Evolutionary conservation across 352 stramenopile genomes (phyloP).

Genomic region (Pythium folliculosum): DNA sequence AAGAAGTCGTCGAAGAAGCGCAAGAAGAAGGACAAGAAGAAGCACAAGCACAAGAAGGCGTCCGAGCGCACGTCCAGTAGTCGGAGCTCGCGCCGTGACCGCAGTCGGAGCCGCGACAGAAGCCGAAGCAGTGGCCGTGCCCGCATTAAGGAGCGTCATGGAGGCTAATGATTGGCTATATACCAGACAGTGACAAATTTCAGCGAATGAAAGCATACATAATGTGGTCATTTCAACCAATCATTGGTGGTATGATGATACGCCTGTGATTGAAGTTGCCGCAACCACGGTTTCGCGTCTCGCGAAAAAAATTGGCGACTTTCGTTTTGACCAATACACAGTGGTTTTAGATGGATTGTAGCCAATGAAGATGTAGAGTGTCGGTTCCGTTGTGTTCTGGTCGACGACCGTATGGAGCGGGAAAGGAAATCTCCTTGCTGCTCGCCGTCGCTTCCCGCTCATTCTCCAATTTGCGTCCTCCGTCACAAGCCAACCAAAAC

Average conservation of each 20-base stretch:
- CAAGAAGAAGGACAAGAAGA: conserved; percentile 24
- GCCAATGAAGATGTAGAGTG: neutral
- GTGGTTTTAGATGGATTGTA: neutral
- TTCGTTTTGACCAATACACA: neutral
- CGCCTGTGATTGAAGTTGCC: conserved; percentile 7
- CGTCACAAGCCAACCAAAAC: neutral
- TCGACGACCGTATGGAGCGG: too few species aligned
- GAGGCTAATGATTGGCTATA: too few species aligned
- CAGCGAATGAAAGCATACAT: neutral
- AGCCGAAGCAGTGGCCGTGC: conserved; percentile 13
- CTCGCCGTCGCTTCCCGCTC: neutral
- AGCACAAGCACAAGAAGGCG: conserved; percentile 7
- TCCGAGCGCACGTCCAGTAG: neutral
- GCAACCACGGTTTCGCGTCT: neutral
- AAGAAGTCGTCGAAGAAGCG: conserved; percentile 24
- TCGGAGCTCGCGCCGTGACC: conserved; percentile 1
- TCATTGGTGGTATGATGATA: neutral
- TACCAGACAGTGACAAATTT: too few species aligned
- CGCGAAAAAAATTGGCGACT: neutral
- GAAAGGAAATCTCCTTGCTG: neutral
- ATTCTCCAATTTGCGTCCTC: neutral
- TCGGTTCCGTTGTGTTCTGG: neutral
- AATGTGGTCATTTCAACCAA: conserved; percentile 1
- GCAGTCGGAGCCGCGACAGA: conserved; percentile 7
- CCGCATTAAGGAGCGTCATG: neutral